Evolutionary conservation across 768 basidiomycete genomes (phyloP), one percentile per base, ranked within the genome.

Genomic region (Clitopilus passeckerianus): DNA sequence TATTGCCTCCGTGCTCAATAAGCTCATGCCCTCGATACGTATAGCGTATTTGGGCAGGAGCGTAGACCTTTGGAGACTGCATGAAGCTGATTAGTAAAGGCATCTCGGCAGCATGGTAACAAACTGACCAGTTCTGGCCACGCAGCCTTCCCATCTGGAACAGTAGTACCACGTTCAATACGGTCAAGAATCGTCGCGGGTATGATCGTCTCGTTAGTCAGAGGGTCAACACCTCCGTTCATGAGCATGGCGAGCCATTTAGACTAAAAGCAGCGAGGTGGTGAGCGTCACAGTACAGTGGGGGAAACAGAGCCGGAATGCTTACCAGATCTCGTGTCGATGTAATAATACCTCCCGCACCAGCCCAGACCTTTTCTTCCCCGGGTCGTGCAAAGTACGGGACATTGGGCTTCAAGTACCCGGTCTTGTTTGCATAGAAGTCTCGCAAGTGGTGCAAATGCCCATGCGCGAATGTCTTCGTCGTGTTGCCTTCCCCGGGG

Each of bases 1-100:
- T 74, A 52, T 65, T 71, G 1, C 79, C 77, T 2, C 75, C 76
- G 62, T 80, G 78, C 57, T 79, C 77, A 41, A 80, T 71, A 8
- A 78, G 66, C 54, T 77, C 75, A 53, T 73, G 71, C 4, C 77
- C 77, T 22, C 70, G 74, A 54, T 78, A 78, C 0, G 75, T 70
- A 58, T 70, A 77, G 9, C 74, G 60, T 63, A 68, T 71, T 63
- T 78, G 78, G 9, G 72, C 78, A 15, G 70, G 70, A 0, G 76
- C 78, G 35, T 80, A 79, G 0, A 76, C 72, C 34, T 65, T 71
- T 0, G 74, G 70, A 54, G 74, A 75, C 78, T 78, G 56, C 2
- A 43, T 24, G 15, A 6, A n/a, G 14, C 16, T 16, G 56, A 27
- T 9, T 1, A 34, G 22, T n/a, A 46, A 27, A 8, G 34, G n/a